Percentiles rank a stretch among this genome's conserved stretches.
These are phyloP conservation scores for Boletellus deceptivus DNA, from an alignment of 1,284 basidiomycete genomes.

Conservation along the genomic window DNA sequence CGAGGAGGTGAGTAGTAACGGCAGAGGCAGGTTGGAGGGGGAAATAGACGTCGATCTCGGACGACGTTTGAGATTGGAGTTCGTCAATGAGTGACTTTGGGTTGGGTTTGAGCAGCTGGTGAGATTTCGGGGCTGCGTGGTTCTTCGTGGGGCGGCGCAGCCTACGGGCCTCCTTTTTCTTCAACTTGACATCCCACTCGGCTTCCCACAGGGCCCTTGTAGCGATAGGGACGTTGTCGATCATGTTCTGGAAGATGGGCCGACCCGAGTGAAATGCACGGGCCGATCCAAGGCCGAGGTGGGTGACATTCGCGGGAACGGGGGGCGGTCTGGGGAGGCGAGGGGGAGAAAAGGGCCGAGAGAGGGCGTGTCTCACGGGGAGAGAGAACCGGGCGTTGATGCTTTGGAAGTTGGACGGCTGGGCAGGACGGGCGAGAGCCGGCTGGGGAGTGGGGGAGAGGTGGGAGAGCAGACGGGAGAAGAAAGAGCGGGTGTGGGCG, in stretches of 20 bases:
- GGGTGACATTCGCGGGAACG: conserved; percentile 48
- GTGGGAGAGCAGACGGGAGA: conserved; percentile 57
- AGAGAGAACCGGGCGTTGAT: conserved; percentile 48
- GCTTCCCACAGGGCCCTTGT: conserved; percentile 68
- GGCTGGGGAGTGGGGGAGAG: conserved; percentile 39
- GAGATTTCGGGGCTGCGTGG: conserved; percentile 18
- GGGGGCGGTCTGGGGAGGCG: conserved; percentile 57
- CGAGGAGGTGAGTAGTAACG: conserved; percentile 64
- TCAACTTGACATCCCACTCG: conserved; percentile 58
- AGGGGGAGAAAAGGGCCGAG: conserved; percentile 40
- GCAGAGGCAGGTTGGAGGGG: conserved; percentile 36
- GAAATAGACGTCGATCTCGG: conserved; percentile 65
- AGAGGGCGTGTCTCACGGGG: conserved; percentile 49
- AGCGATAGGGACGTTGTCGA: conserved; percentile 71
- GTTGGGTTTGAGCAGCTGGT: conserved; percentile 38
- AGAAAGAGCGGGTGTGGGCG: conserved; percentile 50
- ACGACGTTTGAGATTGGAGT: conserved; percentile 14
- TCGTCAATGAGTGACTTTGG: conserved; percentile 22
- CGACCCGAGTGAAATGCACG: conserved; percentile 69
- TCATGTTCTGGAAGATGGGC: conserved; percentile 72
- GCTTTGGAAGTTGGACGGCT: conserved; percentile 34
- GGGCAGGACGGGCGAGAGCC: conserved; percentile 36
- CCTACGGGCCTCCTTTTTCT: conserved; percentile 44
- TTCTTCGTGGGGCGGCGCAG: conserved; percentile 32
- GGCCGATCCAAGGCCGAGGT: conserved; percentile 70